These are phyloP conservation scores for Coemansia sp. DNA, from an alignment of 192 early-diverging fungal species.

Conservation along the genomic window DNA sequence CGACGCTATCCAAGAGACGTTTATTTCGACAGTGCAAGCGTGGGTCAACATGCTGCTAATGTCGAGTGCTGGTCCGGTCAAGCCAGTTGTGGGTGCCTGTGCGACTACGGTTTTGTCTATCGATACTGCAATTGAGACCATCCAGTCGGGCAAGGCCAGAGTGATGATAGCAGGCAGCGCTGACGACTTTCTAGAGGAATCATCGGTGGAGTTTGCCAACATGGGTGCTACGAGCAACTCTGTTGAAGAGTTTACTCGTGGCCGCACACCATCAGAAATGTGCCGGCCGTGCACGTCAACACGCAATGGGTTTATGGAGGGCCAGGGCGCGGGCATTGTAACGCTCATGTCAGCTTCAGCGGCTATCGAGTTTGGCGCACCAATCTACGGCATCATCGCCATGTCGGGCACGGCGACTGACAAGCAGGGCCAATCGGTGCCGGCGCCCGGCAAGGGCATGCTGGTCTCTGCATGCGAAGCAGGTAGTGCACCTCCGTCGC, in stretches of 20 bases:
- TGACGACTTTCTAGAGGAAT: slow-evolving; percentile 91
- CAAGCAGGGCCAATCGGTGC: slow-evolving; percentile 90
- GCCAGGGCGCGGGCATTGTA: slow-evolving; percentile 84
- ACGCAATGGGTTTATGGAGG: slow-evolving; percentile 91
- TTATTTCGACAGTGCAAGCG: slow-evolving; percentile 22
- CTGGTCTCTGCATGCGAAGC: slow-evolving; percentile 85
- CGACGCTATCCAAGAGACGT: slow-evolving; percentile 80
- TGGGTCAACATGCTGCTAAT: slow-evolving; percentile 84
- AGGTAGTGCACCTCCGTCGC: slow-evolving; percentile 58
- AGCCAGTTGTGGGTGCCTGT: slow-evolving; percentile 76
- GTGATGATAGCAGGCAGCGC: slow-evolving; percentile 87
- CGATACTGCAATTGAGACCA: slow-evolving; percentile 86
- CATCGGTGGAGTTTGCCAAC: slow-evolving; percentile 91
- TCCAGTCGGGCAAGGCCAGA: slow-evolving; percentile 86
- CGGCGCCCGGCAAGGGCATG: slow-evolving; percentile 76
- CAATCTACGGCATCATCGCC: slow-evolving; percentile 86
- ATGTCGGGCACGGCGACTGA: slow-evolving; percentile 87
- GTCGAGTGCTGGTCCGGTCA: slow-evolving; percentile 89
- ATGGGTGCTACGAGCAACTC: slow-evolving; percentile 94
- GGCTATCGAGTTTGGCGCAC: slow-evolving; percentile 88
- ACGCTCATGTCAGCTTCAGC: slow-evolving; percentile 82
- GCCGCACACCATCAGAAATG: slow-evolving; percentile 87
- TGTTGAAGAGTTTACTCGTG: slow-evolving; percentile 79
- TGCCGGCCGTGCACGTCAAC: slow-evolving; percentile 85
- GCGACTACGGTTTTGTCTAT: slow-evolving; percentile 90